These are phyloP conservation scores for Ophiostoma piceae DNA, from an alignment of 2,329 filamentous ascomycete genomes.

Conservation along the genomic window DNA sequence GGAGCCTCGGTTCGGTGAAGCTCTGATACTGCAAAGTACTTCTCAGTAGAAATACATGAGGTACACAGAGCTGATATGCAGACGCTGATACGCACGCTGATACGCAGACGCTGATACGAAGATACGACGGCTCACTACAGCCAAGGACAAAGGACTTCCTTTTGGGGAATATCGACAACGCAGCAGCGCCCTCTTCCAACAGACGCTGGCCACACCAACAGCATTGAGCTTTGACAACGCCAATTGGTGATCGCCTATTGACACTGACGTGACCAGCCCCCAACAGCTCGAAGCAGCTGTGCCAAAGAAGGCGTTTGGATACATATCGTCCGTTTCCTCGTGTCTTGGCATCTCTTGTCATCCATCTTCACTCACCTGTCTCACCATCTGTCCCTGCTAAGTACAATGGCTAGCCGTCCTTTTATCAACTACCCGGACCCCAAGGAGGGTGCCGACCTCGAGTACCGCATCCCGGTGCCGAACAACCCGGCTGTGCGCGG, in stretches of 20 bases:
- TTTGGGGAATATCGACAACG: background rate
- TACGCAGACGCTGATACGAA: background rate
- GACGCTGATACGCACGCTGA: too few relatives aligned
- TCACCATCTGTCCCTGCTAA: background rate
- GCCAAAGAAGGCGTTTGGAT: background rate
- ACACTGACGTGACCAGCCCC: slow-evolving; percentile 1
- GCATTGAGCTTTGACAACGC: background rate
- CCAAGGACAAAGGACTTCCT: background rate
- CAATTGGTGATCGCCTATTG: background rate
- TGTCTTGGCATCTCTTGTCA: background rate
- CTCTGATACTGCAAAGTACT: background rate
- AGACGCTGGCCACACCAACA: background rate
- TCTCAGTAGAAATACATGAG: background rate
- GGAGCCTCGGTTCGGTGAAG: slow-evolving; percentile 7
- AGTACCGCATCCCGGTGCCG: slow-evolving; percentile 38
- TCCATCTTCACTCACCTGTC: background rate
- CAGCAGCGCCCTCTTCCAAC: background rate
- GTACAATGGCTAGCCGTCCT: slow-evolving; percentile 20
- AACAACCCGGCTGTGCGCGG: slow-evolving; percentile 69
- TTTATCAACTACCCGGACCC: slow-evolving; percentile 45
- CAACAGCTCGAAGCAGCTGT: background rate
- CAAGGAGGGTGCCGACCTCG: slow-evolving; percentile 36
- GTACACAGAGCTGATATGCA: background rate
- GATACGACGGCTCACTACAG: background rate
- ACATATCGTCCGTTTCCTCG: background rate